Evolutionary conservation across 331 rosid genomes (phyloP).

Genomic region (Stylosanthes scabra): DNA sequence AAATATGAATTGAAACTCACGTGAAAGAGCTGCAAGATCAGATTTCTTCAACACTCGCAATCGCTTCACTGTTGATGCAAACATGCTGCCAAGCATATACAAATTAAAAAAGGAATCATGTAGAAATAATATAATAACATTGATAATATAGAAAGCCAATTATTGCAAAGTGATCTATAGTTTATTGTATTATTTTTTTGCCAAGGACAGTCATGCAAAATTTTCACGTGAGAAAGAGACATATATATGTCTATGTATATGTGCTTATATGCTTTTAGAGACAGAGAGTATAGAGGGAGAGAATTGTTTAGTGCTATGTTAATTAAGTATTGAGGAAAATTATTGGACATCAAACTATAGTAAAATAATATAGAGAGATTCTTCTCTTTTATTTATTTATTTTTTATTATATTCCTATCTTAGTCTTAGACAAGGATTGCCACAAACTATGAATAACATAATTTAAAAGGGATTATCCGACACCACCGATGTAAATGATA

Average conservation of each 20-base stretch:
- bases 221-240: conserved; percentile 9
- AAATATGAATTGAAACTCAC: conserved; percentile 40
- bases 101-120: not conserved
- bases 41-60: conserved; percentile 77
- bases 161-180: not conserved
- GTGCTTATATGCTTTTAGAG: not conserved
- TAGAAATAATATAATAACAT: not conserved
- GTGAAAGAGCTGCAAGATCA: conserved; percentile 60
- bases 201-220: not conserved
- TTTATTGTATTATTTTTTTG: not conserved
- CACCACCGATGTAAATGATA: too few relatives aligned
- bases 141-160: conserved; percentile 27
- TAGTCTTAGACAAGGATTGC: too few relatives aligned
- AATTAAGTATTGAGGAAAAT: not conserved
- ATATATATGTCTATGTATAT: too few relatives aligned
- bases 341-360: conserved; percentile 1
- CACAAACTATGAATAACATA: conserved; percentile 22
- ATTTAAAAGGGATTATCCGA: too few relatives aligned
- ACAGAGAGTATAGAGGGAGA: not conserved
- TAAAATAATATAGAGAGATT: not conserved
- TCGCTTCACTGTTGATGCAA: conserved; percentile 80
- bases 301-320: not conserved
- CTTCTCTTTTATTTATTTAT: not conserved
- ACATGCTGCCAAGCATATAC: conserved; percentile 63
- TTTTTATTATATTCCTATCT: too few relatives aligned